phyloP scores from a whole-genome alignment of 2,329 filamentous ascomycete species.

The Sphaerulina musiva region DNA sequence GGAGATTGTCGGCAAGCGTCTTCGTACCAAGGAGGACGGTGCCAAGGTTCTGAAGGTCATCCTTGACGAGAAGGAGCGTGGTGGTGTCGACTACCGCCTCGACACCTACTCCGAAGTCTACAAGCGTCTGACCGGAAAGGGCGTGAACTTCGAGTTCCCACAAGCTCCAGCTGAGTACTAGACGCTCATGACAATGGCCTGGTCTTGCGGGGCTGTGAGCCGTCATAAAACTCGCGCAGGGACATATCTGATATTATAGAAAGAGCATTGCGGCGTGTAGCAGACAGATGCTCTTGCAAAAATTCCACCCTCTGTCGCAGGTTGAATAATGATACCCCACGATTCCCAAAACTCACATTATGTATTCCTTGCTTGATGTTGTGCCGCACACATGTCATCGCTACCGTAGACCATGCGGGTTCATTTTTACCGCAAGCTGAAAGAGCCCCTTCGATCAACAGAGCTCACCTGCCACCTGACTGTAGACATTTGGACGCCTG shows the following conservation, averaged over 20 bases:
- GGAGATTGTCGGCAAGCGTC: conserved; percentile 98
- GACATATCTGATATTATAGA: not conserved
- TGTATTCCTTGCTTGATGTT: not conserved
- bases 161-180: conserved; percentile 70
- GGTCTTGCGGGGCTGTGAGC: too few species aligned
- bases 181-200: conserved; percentile 33
- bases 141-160: conserved; percentile 98
- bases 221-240: not conserved
- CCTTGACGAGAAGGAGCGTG: conserved; percentile 99
- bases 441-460: too few species aligned
- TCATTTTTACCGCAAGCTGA: not conserved
- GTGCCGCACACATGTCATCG: not conserved
- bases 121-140: conserved; percentile 92
- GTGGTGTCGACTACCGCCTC: conserved; percentile 97
- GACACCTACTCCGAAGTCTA: conserved; percentile 99
- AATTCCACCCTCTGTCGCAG: not conserved
- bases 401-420: not conserved
- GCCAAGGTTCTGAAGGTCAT: conserved; percentile 98
- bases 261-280: not conserved
- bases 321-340: not conserved
- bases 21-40: conserved; percentile 98
- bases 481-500: too few species aligned
- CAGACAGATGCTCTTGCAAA: not conserved
- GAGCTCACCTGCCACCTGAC: too few species aligned
- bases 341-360: not conserved